Conservation (phyloP, 768 basidiomycete genomes). For the Mycena alexandri region DNA sequence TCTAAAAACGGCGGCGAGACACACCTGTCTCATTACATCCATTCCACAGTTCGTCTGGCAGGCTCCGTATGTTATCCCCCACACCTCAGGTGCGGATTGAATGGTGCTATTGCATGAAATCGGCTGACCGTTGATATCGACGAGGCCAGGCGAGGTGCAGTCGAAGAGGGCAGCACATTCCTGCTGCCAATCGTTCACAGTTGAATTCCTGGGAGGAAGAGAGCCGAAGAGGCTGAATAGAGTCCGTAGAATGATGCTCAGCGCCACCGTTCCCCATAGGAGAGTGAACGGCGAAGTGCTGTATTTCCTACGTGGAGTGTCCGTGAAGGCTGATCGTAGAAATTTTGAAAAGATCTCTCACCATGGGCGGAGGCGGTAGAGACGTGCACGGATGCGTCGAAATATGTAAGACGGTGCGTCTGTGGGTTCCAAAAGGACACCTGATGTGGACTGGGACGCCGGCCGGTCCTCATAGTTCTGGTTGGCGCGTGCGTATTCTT, state of each 20-base stretch:
- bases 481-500: conserved; percentile 1
- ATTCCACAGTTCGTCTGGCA: conserved; percentile 24
- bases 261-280: not conserved
- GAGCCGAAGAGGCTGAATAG: not conserved
- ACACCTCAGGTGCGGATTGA: conserved; percentile 14
- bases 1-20: not conserved
- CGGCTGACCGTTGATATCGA: conserved; percentile 18
- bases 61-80: conserved; percentile 28
- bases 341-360: not conserved
- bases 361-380: not conserved
- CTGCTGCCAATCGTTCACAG: conserved; percentile 20
- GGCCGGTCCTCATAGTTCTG: not conserved
- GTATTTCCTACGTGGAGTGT: conserved; percentile 2
- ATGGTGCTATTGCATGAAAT: conserved; percentile 17
- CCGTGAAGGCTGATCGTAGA: not conserved
- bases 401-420: not conserved
- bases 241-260: not conserved
- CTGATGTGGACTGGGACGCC: not conserved
- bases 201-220: too few relatives aligned
- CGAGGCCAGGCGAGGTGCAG: conserved; percentile 18
- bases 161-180: conserved; percentile 12
- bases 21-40: conserved; percentile 21
- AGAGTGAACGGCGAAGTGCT: conserved; percentile 2
- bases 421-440: not conserved
- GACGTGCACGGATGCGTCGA: not conserved